Percentiles rank a stretch among this genome's conserved stretches.
Evolutionary conservation across 352 stramenopile genomes (phyloP).

Genomic region (Globisporangium orthogonon): DNA sequence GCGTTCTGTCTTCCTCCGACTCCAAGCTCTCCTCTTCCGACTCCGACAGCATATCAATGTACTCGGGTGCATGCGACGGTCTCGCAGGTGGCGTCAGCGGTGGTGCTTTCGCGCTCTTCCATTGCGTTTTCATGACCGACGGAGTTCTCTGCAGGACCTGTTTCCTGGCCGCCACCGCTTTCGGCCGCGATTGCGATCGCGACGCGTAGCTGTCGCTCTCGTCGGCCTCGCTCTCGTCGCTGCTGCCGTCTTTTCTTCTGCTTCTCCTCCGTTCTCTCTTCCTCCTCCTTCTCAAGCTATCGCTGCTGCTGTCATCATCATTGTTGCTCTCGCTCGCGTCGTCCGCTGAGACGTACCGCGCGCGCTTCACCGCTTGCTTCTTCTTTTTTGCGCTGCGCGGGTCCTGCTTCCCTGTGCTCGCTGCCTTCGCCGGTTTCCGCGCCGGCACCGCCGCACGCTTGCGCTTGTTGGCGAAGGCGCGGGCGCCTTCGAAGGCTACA

Average conservation of each 20-base stretch:
- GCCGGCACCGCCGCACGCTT: slow-evolving; percentile 1
- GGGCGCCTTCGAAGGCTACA: slow-evolving; percentile 3
- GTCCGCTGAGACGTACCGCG: not conserved
- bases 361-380: not conserved
- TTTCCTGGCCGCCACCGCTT: not conserved
- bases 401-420: not conserved
- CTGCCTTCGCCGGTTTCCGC: slow-evolving; percentile 1
- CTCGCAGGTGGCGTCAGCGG: not conserved
- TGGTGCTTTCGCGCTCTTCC: not conserved
- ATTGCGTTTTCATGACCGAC: not conserved
- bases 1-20: not conserved
- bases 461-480: slow-evolving; percentile 10
- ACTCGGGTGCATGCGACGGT: not conserved
- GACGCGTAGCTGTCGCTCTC: not conserved
- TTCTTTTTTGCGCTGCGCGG: not conserved
- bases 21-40: not conserved
- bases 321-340: not conserved
- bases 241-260: not conserved
- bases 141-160: not conserved
- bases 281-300: not conserved
- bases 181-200: not conserved
- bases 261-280: not conserved
- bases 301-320: not conserved
- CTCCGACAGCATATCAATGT: slow-evolving; percentile 6
- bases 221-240: not conserved